phyloP scores from a whole-genome alignment of 331 rosid species.

The Saraca asoca region DNA sequence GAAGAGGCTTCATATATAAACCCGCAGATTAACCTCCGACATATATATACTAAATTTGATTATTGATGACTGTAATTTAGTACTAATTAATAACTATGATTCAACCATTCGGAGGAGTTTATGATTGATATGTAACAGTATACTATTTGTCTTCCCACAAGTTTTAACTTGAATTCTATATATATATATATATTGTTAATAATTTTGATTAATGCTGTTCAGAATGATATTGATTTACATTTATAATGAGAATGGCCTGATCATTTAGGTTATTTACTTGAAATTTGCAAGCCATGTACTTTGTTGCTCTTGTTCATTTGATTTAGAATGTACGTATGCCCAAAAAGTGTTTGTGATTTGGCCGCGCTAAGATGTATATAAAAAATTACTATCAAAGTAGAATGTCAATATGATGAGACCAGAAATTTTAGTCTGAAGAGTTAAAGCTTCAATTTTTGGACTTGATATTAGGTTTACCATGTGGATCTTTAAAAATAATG shows the following conservation, averaged over 20 bases:
- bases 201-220: constrained; percentile 10
- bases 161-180: constrained; percentile 21
- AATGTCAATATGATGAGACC: constrained; percentile 23
- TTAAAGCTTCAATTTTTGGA: constrained; percentile 31
- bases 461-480: constrained; percentile 24
- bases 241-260: neutral
- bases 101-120: constrained; percentile 12
- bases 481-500: constrained; percentile 31
- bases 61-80: constrained; percentile 28
- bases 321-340: constrained; percentile 13
- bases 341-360: constrained; percentile 26
- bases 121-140: constrained; percentile 1
- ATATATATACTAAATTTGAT: neutral
- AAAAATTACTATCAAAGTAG: neutral
- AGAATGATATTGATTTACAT: constrained; percentile 13
- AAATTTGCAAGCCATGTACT: constrained; percentile 28
- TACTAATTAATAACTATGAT: constrained; percentile 30
- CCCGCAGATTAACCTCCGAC: neutral
- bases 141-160: neutral
- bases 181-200: constrained; percentile 24
- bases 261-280: neutral
- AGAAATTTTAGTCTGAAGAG: constrained; percentile 13
- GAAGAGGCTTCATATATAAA: neutral
- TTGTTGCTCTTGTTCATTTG: constrained; percentile 15
- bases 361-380: neutral